Percentiles rank a stretch among this genome's conserved stretches.
phyloP scores from a whole-genome alignment of 2,329 filamentous ascomycete species.

The Colletotrichum sp. region DNA sequence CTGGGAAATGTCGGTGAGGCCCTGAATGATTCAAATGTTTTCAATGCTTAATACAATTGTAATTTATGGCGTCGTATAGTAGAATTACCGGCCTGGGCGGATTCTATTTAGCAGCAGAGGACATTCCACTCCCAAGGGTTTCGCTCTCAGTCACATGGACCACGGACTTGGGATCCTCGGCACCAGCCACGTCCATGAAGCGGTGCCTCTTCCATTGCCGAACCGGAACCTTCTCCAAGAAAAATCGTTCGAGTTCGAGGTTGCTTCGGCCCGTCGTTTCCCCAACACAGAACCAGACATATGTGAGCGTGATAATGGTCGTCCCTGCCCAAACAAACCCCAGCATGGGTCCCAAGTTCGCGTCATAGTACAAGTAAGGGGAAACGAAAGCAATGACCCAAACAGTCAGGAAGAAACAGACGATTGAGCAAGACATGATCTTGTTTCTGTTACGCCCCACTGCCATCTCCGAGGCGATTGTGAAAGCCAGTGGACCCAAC shows the following conservation, averaged over 20 bases:
- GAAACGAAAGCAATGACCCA: constrained; percentile 36
- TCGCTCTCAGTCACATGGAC: background rate
- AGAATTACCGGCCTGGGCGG: background rate
- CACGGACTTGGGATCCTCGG: background rate
- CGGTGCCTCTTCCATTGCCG: constrained; percentile 33
- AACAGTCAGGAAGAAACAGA: constrained; percentile 38
- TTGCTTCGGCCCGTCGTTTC: constrained; percentile 30
- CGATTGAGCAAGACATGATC: constrained; percentile 45
- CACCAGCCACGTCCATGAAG: background rate
- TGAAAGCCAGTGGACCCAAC: constrained; percentile 40
- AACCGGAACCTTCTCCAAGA: constrained; percentile 37
- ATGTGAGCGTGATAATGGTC: constrained; percentile 36
- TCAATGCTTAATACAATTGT: background rate
- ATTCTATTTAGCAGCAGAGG: background rate
- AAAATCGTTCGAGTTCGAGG: constrained; percentile 30
- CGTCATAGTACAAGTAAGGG: constrained; percentile 46
- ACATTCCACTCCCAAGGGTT: background rate
- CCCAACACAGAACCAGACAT: constrained; percentile 41
- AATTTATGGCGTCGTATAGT: background rate
- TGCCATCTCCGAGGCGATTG: constrained; percentile 45
- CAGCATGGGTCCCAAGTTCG: constrained; percentile 44
- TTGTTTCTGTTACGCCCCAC: constrained; percentile 50
- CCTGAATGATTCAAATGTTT: background rate
- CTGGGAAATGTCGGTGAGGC: background rate
- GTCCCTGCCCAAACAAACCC: constrained; percentile 41